phyloP scores from a whole-genome alignment of 768 basidiomycete genomes.

The Termitomyces bulborhizus region DNA sequence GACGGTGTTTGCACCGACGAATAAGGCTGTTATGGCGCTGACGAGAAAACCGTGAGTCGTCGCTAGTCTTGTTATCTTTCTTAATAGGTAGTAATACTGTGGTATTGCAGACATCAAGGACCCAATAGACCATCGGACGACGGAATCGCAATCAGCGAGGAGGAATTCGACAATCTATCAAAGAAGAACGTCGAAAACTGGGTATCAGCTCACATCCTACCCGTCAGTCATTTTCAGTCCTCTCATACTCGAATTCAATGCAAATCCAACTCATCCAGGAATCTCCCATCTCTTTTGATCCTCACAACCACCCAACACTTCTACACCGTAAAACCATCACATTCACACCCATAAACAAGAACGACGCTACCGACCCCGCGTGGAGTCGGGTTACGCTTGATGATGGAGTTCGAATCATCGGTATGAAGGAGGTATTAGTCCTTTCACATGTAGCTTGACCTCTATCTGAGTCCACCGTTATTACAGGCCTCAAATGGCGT shows the following conservation, averaged over 20 bases:
- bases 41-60: constrained; percentile 71
- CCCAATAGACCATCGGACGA: constrained; percentile 28
- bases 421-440: constrained; percentile 51
- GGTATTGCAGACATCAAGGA: constrained; percentile 52
- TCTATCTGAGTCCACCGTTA: not conserved
- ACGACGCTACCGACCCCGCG: constrained; percentile 31
- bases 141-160: constrained; percentile 54
- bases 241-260: too few species aligned
- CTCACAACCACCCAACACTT: constrained; percentile 49
- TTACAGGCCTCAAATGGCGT: constrained; percentile 50
- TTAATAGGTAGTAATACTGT: not conserved
- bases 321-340: constrained; percentile 51
- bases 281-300: constrained; percentile 41
- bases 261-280: constrained; percentile 22
- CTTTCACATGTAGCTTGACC: too few species aligned
- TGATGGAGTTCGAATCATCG: constrained; percentile 47
- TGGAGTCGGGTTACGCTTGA: constrained; percentile 60
- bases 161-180: constrained; percentile 55
- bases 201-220: constrained; percentile 80
- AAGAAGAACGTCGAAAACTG: constrained; percentile 71
- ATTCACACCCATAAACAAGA: constrained; percentile 36
- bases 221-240: constrained; percentile 35
- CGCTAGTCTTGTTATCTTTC: not conserved
- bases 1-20: constrained; percentile 79
- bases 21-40: constrained; percentile 82